Conservation (phyloP, 306 rosid species). For the Cyamopsis tetragonoloba region DNA sequence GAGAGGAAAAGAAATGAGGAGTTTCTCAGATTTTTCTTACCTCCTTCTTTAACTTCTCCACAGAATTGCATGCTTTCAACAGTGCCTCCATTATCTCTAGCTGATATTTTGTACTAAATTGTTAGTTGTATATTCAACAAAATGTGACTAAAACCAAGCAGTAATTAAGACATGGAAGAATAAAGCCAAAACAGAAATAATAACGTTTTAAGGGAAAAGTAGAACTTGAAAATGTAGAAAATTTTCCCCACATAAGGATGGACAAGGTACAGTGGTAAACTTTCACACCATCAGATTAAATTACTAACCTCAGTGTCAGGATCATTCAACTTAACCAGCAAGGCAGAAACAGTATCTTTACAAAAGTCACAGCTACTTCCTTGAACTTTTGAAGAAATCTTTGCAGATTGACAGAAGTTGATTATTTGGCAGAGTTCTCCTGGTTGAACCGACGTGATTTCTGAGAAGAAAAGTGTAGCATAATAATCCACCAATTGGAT, state of each 20-base stretch:
- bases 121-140: slow-evolving; percentile 20
- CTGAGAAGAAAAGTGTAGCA: slow-evolving; percentile 61
- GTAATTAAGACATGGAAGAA: background rate
- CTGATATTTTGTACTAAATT: slow-evolving; percentile 36
- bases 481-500: slow-evolving; percentile 58
- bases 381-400: slow-evolving; percentile 40
- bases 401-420: slow-evolving; percentile 48
- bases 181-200: slow-evolving; percentile 8
- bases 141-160: background rate
- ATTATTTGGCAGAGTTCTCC: slow-evolving; percentile 47
- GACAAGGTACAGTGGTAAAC: slow-evolving; percentile 4
- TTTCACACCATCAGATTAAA: background rate
- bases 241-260: background rate
- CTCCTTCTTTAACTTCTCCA: slow-evolving; percentile 55
- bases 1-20: background rate
- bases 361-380: slow-evolving; percentile 67
- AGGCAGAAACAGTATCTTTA: slow-evolving; percentile 55
- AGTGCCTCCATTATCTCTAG: slow-evolving; percentile 61
- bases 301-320: slow-evolving; percentile 76
- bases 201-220: background rate
- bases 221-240: background rate
- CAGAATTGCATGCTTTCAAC: slow-evolving; percentile 61
- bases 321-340: slow-evolving; percentile 63
- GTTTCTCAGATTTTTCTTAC: slow-evolving; percentile 30
- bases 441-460: slow-evolving; percentile 52